These are phyloP conservation scores for Wickerhamomyces mucosus DNA, from an alignment of 805 yeast genomes.

Conservation along the genomic window DNA sequence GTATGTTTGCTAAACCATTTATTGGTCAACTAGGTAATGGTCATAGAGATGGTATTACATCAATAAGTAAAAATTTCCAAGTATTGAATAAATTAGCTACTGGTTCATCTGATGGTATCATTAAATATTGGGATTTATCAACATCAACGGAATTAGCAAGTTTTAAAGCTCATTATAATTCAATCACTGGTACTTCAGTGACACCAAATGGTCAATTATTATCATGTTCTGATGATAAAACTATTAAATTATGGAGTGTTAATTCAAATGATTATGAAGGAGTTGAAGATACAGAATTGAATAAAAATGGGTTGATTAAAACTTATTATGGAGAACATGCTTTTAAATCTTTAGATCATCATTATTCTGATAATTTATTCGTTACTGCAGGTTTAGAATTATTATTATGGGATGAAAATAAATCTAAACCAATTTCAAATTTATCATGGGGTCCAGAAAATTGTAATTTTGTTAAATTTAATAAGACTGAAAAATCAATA, in stretches of 20 bases:
- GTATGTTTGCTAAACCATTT: slow-evolving; percentile 97
- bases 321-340: slow-evolving; percentile 81
- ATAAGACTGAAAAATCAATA: slow-evolving; percentile 81
- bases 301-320: slow-evolving; percentile 51
- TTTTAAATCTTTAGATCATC: slow-evolving; percentile 81
- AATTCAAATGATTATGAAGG: slow-evolving; percentile 39
- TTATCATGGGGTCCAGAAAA: slow-evolving; percentile 97
- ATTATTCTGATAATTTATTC: slow-evolving; percentile 59
- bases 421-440: slow-evolving; percentile 69
- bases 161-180: slow-evolving; percentile 83
- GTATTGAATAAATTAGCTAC: slow-evolving; percentile 71
- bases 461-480: slow-evolving; percentile 71
- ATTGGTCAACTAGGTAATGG: slow-evolving; percentile 92
- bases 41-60: slow-evolving; percentile 89
- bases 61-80: slow-evolving; percentile 69
- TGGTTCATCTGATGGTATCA: slow-evolving; percentile 91
- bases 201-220: slow-evolving; percentile 44
- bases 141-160: slow-evolving; percentile 66
- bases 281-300: slow-evolving; percentile 24
- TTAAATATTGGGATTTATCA: slow-evolving; percentile 89
- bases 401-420: slow-evolving; percentile 83
- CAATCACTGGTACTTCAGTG: slow-evolving; percentile 77
- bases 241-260: slow-evolving; percentile 84
- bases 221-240: slow-evolving; percentile 87
- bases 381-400: slow-evolving; percentile 90